Evolutionary conservation across 2,329 filamentous ascomycete species (phyloP).

Genomic region (Phoma sp.): DNA sequence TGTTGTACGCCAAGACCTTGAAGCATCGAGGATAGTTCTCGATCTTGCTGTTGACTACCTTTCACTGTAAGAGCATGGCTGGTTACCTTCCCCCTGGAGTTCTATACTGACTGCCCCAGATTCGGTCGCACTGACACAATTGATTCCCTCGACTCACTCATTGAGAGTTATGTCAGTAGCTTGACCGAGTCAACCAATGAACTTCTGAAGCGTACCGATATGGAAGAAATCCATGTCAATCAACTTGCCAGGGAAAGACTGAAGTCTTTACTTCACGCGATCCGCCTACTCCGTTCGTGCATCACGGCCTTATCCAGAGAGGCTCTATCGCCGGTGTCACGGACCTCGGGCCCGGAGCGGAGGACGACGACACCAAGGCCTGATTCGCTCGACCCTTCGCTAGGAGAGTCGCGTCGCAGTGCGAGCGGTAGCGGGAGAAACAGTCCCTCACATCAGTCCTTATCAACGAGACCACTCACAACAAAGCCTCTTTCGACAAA

Average conservation of each 20-base stretch:
- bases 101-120: conserved; percentile 15
- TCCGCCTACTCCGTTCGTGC: conserved; percentile 32
- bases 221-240: conserved; percentile 32
- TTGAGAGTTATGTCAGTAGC: conserved; percentile 23
- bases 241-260: conserved; percentile 33
- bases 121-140: conserved; percentile 28
- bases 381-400: conserved; percentile 29
- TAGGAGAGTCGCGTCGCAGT: conserved; percentile 32
- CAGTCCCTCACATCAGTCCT: conserved; percentile 17
- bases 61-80: conserved; percentile 29
- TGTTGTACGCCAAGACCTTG: conserved; percentile 32
- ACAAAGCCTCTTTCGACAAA: too few species aligned
- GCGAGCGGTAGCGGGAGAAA: conserved; percentile 21
- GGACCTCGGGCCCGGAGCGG: conserved; percentile 10
- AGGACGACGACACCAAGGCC: conserved; percentile 29
- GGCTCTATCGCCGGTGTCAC: conserved; percentile 7
- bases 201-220: conserved; percentile 32
- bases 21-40: conserved; percentile 34
- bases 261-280: conserved; percentile 30
- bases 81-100: neutral
- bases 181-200: conserved; percentile 28
- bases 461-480: too few species aligned
- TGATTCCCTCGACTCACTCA: conserved; percentile 28
- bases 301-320: conserved; percentile 29
- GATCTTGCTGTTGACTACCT: conserved; percentile 40